Evolutionary conservation across 225 moss, liverwort and hornwort species (phyloP).

Genomic region (Neckera pumila): DNA sequence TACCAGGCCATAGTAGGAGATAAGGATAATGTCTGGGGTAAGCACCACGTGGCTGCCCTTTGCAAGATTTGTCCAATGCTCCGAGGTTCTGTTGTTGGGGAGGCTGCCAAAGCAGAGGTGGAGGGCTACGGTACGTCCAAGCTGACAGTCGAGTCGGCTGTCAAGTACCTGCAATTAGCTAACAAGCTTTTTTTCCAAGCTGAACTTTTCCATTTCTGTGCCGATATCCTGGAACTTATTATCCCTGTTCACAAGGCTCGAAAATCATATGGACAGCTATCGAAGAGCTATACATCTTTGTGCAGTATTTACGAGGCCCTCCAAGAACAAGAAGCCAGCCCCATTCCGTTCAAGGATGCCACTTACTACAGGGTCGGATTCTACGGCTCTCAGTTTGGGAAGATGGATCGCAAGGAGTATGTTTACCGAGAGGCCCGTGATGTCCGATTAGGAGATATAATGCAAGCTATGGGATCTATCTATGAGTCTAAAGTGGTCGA

Average conservation of each 20-base stretch:
- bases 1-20: constrained; percentile 84
- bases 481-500: constrained; percentile 76
- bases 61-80: constrained; percentile 95
- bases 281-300: constrained; percentile 90
- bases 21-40: constrained; percentile 87
- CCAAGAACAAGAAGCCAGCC: constrained; percentile 89
- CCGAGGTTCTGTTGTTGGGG: constrained; percentile 73
- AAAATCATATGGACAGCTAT: constrained; percentile 80
- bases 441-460: constrained; percentile 92
- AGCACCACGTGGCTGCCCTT: constrained; percentile 75
- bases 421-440: constrained; percentile 97
- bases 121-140: constrained; percentile 99
- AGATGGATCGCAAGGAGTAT: constrained; percentile 93
- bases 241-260: constrained; percentile 89
- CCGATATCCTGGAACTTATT: constrained; percentile 87
- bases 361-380: constrained; percentile 99
- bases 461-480: constrained; percentile 89
- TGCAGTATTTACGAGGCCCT: constrained; percentile 81
- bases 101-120: constrained; percentile 95
- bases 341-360: constrained; percentile 96
- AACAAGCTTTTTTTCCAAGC: constrained; percentile 91
- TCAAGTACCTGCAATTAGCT: constrained; percentile 97
- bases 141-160: constrained; percentile 89
- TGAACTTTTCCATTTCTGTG: constrained; percentile 93
- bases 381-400: constrained; percentile 84